Conservation (phyloP, 129 eudicot genomes). For the Daucus carota region DNA sequence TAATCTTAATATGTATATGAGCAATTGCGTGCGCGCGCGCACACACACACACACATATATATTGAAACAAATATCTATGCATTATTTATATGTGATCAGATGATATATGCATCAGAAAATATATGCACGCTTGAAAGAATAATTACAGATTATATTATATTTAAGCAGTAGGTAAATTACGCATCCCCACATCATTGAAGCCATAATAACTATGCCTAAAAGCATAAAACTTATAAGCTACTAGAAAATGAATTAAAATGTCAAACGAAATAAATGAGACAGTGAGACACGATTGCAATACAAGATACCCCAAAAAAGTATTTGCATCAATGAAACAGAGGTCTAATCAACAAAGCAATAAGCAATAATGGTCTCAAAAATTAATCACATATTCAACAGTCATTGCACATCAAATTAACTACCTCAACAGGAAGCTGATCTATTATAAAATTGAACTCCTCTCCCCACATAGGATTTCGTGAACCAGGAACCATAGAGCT, state of each 20-base stretch:
- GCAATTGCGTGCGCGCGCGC: too few species aligned
- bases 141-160: neutral
- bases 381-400: neutral
- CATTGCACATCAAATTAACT: conserved; percentile 12
- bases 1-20: too few species aligned
- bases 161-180: neutral
- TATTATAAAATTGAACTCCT: conserved; percentile 78
- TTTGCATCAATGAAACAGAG: neutral
- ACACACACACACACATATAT: too few species aligned
- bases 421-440: conserved; percentile 97
- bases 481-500: conserved; percentile 99
- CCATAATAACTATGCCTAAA: neutral
- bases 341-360: neutral
- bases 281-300: neutral
- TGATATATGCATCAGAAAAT: too few species aligned
- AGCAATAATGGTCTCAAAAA: neutral
- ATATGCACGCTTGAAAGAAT: too few species aligned
- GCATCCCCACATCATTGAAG: neutral
- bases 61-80: too few species aligned
- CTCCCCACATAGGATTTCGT: conserved; percentile 99
- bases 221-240: neutral
- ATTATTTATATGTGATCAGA: too few species aligned
- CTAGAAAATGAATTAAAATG: neutral
- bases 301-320: neutral
- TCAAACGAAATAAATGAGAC: neutral